Evolutionary conservation across 768 basidiomycete species (phyloP), one percentile per base, ranked within the genome.

Genomic region (Termitomyces sp.): DNA sequence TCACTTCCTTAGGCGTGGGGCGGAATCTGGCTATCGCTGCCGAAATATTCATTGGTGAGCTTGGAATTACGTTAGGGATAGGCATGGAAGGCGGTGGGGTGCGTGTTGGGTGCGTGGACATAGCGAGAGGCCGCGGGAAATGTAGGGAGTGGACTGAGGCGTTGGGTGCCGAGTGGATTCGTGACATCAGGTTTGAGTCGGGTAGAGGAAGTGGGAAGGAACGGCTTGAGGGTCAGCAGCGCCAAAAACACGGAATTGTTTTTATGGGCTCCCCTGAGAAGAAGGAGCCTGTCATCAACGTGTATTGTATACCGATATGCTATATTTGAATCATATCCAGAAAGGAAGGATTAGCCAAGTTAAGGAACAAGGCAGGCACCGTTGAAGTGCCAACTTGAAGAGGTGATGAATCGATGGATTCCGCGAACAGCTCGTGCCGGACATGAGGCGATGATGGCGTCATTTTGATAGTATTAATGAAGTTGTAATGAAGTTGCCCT

Each of bases 1-100:
- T 75, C 33, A 79, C 70, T 54, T 79, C 74, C 47, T 73, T 73
- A 13, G 74, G 68, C 2, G 76, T 71, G 4, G 77, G 77, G 55
- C 71, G 71, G 67, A 77, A 76, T 55, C 71, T 75, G 53, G 75
- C 73, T 59, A 76, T 73, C 14, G 72, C 72, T 39, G 70, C 66
- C 9, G 71, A 68, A 4, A 55, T 59, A 18, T 58, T 49, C 37
- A 56, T 33, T 34, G 58, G 58, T 9, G 59, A 20, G 32, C 24
- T 56, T 7, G 63, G 52, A n/a, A 55, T 6, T 8, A 47, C 42
- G 18, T 52, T 53, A 22, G 57, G 57, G 3, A 53, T 26, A 27
- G 43, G 52, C 20, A 27, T n/a, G 44, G 50, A 36, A 22, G 33
- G 26, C 45, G 36, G 36, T n/a, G 43, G 9, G 37, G 36, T 4